These are phyloP conservation scores for Marasmius tenuissimus DNA, from an alignment of 1,284 basidiomycete genomes.

Conservation along the genomic window DNA sequence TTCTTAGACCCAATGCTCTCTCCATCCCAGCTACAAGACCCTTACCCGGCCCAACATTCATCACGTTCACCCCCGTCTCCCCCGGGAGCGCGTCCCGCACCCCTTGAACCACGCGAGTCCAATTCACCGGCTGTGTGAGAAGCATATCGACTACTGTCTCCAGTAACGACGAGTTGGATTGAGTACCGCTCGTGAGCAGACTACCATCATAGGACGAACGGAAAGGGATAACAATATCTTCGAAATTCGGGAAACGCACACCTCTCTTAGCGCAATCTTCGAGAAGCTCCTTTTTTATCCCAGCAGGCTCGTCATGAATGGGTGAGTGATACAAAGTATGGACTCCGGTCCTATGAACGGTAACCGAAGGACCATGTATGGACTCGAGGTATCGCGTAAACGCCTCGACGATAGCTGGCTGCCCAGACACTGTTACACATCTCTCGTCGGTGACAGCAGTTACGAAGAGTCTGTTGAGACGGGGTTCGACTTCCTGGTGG, in stretches of 20 bases:
- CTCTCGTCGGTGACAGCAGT: conserved; percentile 44
- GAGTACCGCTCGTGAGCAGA: conserved; percentile 23
- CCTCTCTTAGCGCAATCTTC: conserved; percentile 38
- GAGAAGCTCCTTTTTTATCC: conserved; percentile 40
- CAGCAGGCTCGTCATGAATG: conserved; percentile 19
- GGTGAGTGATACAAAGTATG: conserved; percentile 55
- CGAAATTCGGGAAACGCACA: conserved; percentile 48
- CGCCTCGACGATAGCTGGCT: conserved; percentile 43
- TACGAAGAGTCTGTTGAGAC: conserved; percentile 33
- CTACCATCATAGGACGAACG: conserved; percentile 49
- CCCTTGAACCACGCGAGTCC: conserved; percentile 41
- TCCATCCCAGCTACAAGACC: conserved; percentile 42
- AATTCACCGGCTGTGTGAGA: conserved; percentile 54
- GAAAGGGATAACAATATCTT: conserved; percentile 43
- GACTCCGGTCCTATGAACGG: conserved; percentile 30
- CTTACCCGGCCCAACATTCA: conserved; percentile 57
- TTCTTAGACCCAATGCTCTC: conserved; percentile 26
- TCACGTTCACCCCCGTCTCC: conserved; percentile 27
- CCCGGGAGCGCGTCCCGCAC: conserved; percentile 25
- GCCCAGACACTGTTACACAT: conserved; percentile 57
- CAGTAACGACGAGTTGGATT: conserved; percentile 15
- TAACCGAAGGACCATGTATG: conserved; percentile 30
- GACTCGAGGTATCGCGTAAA: conserved; percentile 38
- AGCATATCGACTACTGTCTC: conserved; percentile 57
- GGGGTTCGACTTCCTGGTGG: conserved; percentile 8